Base-by-base conservation (phyloP, 352 stramenopile species). In the Pythium plurisporium region DNA sequence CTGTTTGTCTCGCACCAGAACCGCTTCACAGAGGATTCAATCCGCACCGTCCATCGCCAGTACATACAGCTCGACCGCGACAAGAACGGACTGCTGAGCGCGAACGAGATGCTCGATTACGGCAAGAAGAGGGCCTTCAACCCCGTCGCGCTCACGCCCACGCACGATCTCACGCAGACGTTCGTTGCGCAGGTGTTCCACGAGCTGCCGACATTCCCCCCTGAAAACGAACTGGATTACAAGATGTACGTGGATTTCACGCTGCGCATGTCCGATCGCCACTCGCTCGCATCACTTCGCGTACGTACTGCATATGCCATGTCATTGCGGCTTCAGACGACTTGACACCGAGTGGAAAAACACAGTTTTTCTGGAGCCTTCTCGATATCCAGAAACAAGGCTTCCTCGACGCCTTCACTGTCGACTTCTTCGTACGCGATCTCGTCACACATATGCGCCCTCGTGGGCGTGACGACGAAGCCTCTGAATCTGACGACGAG, bases 121-220 rank as follows among this genome's bases (percentile, higher is more conserved):
- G 79, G 79, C 20, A 87, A 87, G 59, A 86, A 86, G 66, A 70
- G 71, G 48, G 79, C 79, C 0, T 89, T 89, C 60, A 82, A 87
- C 30, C 69, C 71, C 1, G 45, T 65, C n/a, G 12, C 70, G 5
- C 64, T 65, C 19, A 69, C 62, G 23, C 79, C 76, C 1, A 82
- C 72, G 25, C 74, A 89, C 37, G 76, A 87, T 47, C 65, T 87
- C 41, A 89, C 79, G 1, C 44, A 37, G 15, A 73, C 64, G 20
- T 87, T 87, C 27, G 64, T 86, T 19, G 48, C 62, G 3, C 79
- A 84, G 57, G 62, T 89, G 10, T 82, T 87, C 44, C 41, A 64
- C n/a, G 73, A 82, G 45, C 65, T 65, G n/a, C 60, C 54, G 22
- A 82, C 72, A 3, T 86, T 76, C 33, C 61, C 65, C 30, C 68